Base-by-base conservation (phyloP, 2,329 filamentous ascomycete genomes). In the Colletotrichum filicis region DNA sequence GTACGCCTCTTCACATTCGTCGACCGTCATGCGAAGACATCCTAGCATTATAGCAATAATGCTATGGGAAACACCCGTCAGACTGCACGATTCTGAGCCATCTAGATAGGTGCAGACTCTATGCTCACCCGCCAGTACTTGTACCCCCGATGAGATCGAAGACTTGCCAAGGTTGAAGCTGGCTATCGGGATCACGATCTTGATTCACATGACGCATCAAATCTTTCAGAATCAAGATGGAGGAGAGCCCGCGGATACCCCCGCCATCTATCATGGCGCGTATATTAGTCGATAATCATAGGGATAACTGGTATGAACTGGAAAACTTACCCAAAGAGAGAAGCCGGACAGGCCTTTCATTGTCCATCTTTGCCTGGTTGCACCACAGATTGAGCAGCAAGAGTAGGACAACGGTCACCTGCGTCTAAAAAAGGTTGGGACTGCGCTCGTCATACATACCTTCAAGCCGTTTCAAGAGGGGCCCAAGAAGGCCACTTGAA, bases 21-120 rank as follows among this genome's bases (percentile, higher is more conserved):
- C 75, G 35, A 76, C 63, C 26, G 75, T 73, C 76, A 77, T 78
- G 56, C 64, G 66, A 52, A 78, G 71, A 12, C 73, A 68, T 2
- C 76, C 74, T 2, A 76, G 73, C 76, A 78, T 78, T 32, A 78
- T 73, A 53, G 76, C 76, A 59, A 77, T 77, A 11, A 78, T 73
- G 2, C 76, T 77, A 19, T 24, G 1, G 32, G 5, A 52, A 26
- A 19, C 53, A 65, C 62, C 32, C 24, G 49, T 62, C 11, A 68
- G 49, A 37, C 3, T 1, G 3, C 16, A 11, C 1, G 12, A 28
- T 37, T 19, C 3, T 0, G 2, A 22, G 16, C 1, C 12, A 28
- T 28, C 1, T 14, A 22, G 12, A 26, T 49, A 4, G 16, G 1
- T 26, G 35, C n/a, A 22, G 5, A 4, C 0, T 26, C 3, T 2